Conservation (phyloP, 768 basidiomycete species). For the Imleria badia region DNA sequence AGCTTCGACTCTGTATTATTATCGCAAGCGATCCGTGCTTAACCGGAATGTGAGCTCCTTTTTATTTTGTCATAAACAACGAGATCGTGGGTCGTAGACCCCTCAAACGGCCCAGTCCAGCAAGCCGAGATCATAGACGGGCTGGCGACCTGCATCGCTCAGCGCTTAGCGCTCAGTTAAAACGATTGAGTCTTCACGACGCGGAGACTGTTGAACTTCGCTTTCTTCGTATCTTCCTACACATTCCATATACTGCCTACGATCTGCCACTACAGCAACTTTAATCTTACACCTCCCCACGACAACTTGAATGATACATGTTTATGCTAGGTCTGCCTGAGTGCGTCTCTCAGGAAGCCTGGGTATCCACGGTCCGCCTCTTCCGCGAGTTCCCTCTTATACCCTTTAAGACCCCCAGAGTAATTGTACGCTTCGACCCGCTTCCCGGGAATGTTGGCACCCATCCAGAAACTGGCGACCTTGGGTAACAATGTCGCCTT, state of each 20-base stretch:
- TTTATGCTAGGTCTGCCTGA: not conserved
- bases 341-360: conserved; percentile 4
- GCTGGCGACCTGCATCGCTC: too few relatives aligned
- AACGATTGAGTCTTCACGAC: too few relatives aligned
- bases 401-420: conserved; percentile 1
- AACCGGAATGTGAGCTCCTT: too few relatives aligned
- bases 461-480: conserved; percentile 9
- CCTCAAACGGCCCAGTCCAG: too few relatives aligned
- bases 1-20: too few relatives aligned
- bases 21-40: too few relatives aligned
- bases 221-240: too few relatives aligned
- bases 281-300: not conserved
- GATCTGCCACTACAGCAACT: not conserved
- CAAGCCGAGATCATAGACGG: too few relatives aligned
- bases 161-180: too few relatives aligned
- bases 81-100: too few relatives aligned
- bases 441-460: conserved; percentile 9
- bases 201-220: too few relatives aligned
- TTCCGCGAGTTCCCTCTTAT: conserved; percentile 8
- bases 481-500: not conserved
- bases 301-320: not conserved
- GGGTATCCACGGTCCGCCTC: conserved; percentile 9
- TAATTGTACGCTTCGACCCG: conserved; percentile 11
- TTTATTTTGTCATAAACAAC: too few relatives aligned
- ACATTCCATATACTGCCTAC: not conserved